Conservation (phyloP, 805 yeast species). For the Candida piceae region DNA sequence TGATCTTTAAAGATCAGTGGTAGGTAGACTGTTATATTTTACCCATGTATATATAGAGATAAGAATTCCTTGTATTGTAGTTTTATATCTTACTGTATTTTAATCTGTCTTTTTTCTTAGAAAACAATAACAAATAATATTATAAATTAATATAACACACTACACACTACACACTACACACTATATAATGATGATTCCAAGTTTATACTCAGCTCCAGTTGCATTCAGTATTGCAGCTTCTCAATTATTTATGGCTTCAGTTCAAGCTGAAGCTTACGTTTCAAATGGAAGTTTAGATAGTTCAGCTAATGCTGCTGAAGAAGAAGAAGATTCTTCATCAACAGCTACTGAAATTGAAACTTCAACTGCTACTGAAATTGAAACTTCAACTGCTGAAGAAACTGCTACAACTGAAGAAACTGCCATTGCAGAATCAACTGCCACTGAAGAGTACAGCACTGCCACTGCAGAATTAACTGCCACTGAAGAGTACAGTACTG, state of each 20-base stretch:
- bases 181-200: slow-evolving; percentile 12
- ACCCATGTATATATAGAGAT: too few relatives aligned
- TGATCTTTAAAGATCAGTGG: too few relatives aligned
- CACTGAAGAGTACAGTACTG: neutral
- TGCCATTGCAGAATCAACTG: slow-evolving; percentile 1
- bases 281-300: slow-evolving; percentile 17
- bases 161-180: neutral
- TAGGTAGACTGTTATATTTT: too few relatives aligned
- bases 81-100: too few relatives aligned
- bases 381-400: slow-evolving; percentile 3
- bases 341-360: slow-evolving; percentile 1
- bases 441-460: neutral
- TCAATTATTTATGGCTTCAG: slow-evolving; percentile 5
- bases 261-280: slow-evolving; percentile 2
- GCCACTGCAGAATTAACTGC: neutral
- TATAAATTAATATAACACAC: neutral
- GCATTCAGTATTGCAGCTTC: slow-evolving; percentile 9
- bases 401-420: slow-evolving; percentile 3
- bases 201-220: slow-evolving; percentile 7
- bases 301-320: slow-evolving; percentile 6
- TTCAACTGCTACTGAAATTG: slow-evolving; percentile 5
- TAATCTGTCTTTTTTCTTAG: too few relatives aligned
- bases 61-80: too few relatives aligned
- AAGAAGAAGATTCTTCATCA: too few relatives aligned
- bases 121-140: too few relatives aligned